These are phyloP conservation scores for Anaeromyces robustus DNA, from an alignment of 192 early-diverging fungal species.

Conservation along the genomic window DNA sequence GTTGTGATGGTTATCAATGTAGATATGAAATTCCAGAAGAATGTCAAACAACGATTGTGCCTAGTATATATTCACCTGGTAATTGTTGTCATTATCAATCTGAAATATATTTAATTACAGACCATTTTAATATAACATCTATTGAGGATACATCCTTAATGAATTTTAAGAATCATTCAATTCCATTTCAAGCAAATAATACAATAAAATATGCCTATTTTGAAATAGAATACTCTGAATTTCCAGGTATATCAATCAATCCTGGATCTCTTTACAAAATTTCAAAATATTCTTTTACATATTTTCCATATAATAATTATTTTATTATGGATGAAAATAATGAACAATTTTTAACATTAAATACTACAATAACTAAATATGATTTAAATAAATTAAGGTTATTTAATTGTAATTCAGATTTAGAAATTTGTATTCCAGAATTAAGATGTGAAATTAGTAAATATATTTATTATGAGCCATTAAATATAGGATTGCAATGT, in stretches of 20 bases:
- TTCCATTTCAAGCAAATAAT: neutral
- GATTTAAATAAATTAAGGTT: neutral
- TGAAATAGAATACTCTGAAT: neutral
- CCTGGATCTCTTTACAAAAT: neutral
- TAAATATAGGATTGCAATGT: neutral
- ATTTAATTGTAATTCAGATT: neutral
- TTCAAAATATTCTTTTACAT: neutral
- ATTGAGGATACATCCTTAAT: too few relatives aligned
- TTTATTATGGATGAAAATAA: neutral
- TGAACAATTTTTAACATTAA: neutral
- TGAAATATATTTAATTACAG: neutral
- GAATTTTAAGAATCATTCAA: neutral
- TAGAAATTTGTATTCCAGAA: neutral
- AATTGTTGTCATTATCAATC: neutral
- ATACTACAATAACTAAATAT: neutral
- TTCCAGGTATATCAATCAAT: neutral
- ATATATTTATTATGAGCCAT: neutral
- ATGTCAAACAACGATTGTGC: neutral
- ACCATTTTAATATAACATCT: neutral
- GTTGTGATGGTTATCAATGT: neutral
- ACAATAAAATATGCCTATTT: neutral
- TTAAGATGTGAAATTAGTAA: neutral
- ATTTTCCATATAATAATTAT: neutral
- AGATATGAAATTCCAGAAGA: neutral
- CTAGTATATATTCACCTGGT: neutral